Conservation (phyloP, 805 yeast genomes). For the Wickerhamomyces bisporus region DNA sequence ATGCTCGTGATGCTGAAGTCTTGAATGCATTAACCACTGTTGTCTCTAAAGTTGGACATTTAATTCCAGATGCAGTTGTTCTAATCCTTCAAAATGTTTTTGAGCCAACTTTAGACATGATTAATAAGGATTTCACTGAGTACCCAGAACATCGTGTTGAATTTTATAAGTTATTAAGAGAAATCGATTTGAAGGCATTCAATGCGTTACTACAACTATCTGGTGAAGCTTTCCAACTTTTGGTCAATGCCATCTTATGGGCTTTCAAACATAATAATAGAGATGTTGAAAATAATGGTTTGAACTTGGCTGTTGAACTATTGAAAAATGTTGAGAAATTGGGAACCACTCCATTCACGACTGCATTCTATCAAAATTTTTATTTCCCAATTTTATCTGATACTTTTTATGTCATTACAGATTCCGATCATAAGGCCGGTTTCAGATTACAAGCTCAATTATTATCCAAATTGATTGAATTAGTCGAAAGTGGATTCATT, state of each 20-base stretch:
- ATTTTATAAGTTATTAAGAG: conserved; percentile 84
- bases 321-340: conserved; percentile 78
- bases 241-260: conserved; percentile 94
- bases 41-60: conserved; percentile 78
- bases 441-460: conserved; percentile 83
- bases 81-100: conserved; percentile 84
- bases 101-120: conserved; percentile 93
- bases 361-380: conserved; percentile 82
- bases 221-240: conserved; percentile 84
- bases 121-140: conserved; percentile 90
- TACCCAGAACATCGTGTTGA: conserved; percentile 98
- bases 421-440: conserved; percentile 96
- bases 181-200: conserved; percentile 81
- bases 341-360: conserved; percentile 65
- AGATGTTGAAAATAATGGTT: conserved; percentile 91
- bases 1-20: conserved; percentile 97
- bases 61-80: conserved; percentile 87
- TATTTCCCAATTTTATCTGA: conserved; percentile 88
- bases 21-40: conserved; percentile 90
- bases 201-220: conserved; percentile 83
- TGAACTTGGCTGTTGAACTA: conserved; percentile 76
- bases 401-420: conserved; percentile 89
- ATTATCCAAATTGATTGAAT: conserved; percentile 74
- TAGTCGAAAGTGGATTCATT: conserved; percentile 74
- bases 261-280: conserved; percentile 97